A percentile compares a stretch with the other conserved stretches of the same genome.
These are phyloP conservation scores for Serendipita sp. DNA, from an alignment of 768 basidiomycete genomes.

Conservation along the genomic window DNA sequence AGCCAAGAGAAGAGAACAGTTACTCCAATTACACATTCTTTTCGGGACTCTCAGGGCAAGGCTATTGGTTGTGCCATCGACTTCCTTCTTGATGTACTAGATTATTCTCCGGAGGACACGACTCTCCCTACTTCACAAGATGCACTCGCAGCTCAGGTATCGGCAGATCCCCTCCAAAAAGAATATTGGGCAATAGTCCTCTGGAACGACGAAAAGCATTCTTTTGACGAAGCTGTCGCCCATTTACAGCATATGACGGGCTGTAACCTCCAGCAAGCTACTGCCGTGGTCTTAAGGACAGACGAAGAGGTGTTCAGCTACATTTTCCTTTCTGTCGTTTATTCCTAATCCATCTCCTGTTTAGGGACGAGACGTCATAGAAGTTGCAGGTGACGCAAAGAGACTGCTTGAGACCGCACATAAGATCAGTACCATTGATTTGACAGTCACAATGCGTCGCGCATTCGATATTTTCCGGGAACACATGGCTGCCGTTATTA, in stretches of 20 bases:
- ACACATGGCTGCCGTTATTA: slow-evolving; percentile 63
- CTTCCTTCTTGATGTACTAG: slow-evolving; percentile 68
- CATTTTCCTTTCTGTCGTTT: slow-evolving; percentile 1
- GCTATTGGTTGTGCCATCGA: slow-evolving; percentile 67
- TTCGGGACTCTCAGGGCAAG: slow-evolving; percentile 44
- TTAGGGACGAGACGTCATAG: slow-evolving; percentile 62
- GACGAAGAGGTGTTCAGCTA: slow-evolving; percentile 36
- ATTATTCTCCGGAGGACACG: slow-evolving; percentile 66
- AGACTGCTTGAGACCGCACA: slow-evolving; percentile 63
- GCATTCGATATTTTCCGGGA: slow-evolving; percentile 83
- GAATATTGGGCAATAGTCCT: slow-evolving; percentile 69
- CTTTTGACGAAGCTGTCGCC: slow-evolving; percentile 70
- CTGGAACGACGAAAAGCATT: slow-evolving; percentile 98
- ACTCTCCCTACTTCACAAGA: slow-evolving; percentile 47
- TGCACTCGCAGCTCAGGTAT: slow-evolving; percentile 55
- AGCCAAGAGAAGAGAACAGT: slow-evolving; percentile 23
- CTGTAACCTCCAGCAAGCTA: slow-evolving; percentile 40
- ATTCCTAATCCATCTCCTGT: neutral
- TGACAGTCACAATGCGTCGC: slow-evolving; percentile 77
- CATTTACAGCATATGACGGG: slow-evolving; percentile 38
- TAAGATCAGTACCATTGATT: slow-evolving; percentile 69
- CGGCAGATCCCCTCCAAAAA: slow-evolving; percentile 61
- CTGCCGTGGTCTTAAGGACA: slow-evolving; percentile 37
- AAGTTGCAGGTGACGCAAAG: slow-evolving; percentile 39
- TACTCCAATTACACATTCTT: slow-evolving; percentile 37